Base-by-base conservation (phyloP, 2,329 filamentous ascomycete genomes). In the Alternaria ventricosa region DNA sequence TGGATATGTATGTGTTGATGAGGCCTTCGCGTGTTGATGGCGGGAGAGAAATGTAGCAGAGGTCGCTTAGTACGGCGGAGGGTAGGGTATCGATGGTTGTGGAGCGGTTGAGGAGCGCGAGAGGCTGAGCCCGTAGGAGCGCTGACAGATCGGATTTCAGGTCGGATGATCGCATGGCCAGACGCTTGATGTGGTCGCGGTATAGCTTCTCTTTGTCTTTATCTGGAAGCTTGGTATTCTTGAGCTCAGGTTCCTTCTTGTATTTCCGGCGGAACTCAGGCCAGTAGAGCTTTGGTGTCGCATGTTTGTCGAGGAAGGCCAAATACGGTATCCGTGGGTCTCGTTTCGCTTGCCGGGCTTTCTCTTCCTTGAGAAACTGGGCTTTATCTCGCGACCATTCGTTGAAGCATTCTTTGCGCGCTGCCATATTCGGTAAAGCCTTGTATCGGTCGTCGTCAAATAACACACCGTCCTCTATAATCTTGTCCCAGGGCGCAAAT, bases 211-310 rank as follows among this genome's bases (percentile, higher is more conserved):
- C 93, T 33, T 91, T 87, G 56, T 95, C 92, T 78, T 91, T 93
- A 73, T 86, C 85, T 20, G 78, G 69, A 5, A 85, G 69, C 62
- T 83, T 82, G 15, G 87, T 83, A 63, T 95, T 91, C 64, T 90
- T 91, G 91, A 99, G 94, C 56, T 90, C 87, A 0, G 87, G 80
- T 67, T 97, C 94, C 68, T 91, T 94, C 69, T 91, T 91, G 80
- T 89, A 96, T 77, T 97, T 99, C 33, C 96, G 87, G 73, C 92
- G 93, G 81, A 99, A 99, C 78, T 99, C 96, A 0, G 93, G 91
- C 96, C 96, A 99, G 84, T 97, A 99, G 1, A 99, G 86, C 81
- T 97, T 98, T 0, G 93, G 91, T 0, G 90, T 96, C 0, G 94
- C 95, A 70, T 93, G 88, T 53, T 90, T 88, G 67, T 95, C 89